phyloP scores from a whole-genome alignment of 2,329 filamentous ascomycete genomes.

The Penicillium sp. region DNA sequence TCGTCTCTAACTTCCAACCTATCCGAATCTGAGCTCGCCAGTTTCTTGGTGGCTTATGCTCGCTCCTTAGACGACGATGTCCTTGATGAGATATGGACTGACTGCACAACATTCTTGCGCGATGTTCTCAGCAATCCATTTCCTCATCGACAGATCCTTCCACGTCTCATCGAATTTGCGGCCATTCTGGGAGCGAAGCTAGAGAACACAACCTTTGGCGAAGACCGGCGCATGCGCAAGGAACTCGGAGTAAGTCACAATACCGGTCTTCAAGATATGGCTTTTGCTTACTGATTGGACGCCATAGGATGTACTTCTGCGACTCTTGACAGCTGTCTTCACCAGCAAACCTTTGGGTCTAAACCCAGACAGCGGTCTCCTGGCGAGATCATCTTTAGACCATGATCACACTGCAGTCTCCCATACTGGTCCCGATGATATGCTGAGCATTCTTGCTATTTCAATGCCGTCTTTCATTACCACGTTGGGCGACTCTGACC shows the following conservation, averaged over 20 bases:
- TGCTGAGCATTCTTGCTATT: conserved; percentile 73
- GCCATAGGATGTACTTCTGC: conserved; percentile 75
- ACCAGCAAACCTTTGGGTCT: conserved; percentile 80
- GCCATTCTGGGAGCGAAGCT: conserved; percentile 90
- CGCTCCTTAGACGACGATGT: conserved; percentile 90
- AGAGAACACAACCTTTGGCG: conserved; percentile 95
- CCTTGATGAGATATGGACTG: conserved; percentile 96
- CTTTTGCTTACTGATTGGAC: conserved; percentile 20
- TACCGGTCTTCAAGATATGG: background rate
- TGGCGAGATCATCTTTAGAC: conserved; percentile 41
- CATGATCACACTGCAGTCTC: conserved; percentile 40
- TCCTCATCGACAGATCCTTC: conserved; percentile 85
- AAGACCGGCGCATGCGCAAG: conserved; percentile 85
- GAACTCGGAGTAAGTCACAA: conserved; percentile 71
- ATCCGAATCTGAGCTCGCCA: conserved; percentile 76
- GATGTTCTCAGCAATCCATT: conserved; percentile 92
- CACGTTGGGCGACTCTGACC: conserved; percentile 80
- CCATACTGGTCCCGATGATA: conserved; percentile 62
- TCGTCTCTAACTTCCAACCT: conserved; percentile 86
- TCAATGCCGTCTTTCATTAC: conserved; percentile 78
- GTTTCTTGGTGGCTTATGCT: conserved; percentile 88
- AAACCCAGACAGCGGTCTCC: conserved; percentile 54
- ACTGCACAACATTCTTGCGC: conserved; percentile 85
- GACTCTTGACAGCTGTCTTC: conserved; percentile 88
- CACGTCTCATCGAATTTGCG: conserved; percentile 81